A percentile compares a stretch with the other conserved stretches of the same genome.
Evolutionary conservation across 192 early-diverging fungal genomes (phyloP).

Genomic region (Jimgerdemannia lactiflua): DNA sequence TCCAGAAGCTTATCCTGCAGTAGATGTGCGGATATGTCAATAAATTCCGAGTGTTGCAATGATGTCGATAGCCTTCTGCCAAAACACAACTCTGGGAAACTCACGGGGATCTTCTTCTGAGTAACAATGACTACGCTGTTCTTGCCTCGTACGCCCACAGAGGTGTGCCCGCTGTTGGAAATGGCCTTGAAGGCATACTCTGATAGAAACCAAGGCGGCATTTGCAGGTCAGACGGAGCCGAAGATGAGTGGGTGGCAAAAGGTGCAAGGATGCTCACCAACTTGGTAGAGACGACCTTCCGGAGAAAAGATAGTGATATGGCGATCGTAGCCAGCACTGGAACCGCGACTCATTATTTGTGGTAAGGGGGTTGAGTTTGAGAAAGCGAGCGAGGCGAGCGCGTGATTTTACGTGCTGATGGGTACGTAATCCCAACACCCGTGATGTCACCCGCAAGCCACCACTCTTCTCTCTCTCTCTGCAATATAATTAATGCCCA

Average conservation of each 20-base stretch:
- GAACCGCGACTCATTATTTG: conserved; percentile 33
- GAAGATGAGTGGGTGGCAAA: not conserved
- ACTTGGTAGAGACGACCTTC: conserved; percentile 99
- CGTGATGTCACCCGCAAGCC: not conserved
- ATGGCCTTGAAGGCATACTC: conserved; percentile 99
- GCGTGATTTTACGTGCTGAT: not conserved
- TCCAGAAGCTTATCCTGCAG: conserved; percentile 94
- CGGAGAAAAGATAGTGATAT: conserved; percentile 99
- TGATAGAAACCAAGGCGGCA: conserved; percentile 29
- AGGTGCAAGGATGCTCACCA: conserved; percentile 48
- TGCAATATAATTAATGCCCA: not conserved
- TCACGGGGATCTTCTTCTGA: conserved; percentile 94
- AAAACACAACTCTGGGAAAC: conserved; percentile 10
- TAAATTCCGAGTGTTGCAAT: not conserved
- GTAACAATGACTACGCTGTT: conserved; percentile 94
- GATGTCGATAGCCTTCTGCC: not conserved
- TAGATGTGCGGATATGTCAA: not conserved
- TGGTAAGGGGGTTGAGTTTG: not conserved
- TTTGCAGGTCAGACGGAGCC: too few species aligned
- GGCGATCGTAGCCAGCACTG: conserved; percentile 91
- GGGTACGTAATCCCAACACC: not conserved
- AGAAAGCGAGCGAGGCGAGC: not conserved
- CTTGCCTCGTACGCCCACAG: conserved; percentile 94
- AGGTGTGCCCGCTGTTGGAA: conserved; percentile 92
- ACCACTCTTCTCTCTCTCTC: not conserved